Base-by-base conservation (phyloP, 1,139 yeast species). In the Candida neerlandica region DNA sequence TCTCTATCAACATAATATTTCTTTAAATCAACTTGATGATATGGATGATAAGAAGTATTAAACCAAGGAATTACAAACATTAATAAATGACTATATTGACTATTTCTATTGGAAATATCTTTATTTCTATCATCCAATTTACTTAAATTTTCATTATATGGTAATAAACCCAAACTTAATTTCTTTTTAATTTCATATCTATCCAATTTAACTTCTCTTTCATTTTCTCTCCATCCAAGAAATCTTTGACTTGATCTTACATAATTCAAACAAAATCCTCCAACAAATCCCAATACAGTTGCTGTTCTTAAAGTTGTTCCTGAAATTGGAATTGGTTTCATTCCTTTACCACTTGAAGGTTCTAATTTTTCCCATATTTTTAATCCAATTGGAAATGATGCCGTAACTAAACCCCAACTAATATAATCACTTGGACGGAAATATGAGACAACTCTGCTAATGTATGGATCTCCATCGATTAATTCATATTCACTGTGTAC, bases 401-500 rank as follows among this genome's bases (percentile, higher is more conserved):
- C 83, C 14, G 81, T 81, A 4, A 89, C 75, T n/a, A 79, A 77
- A 2, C 82, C 90, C 86, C 90, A 83, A 39, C 73, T 67, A 14
- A 75, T 79, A 61, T 81, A 82, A 69, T 89, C 96, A 10, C 85
- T 75, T 18, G 80, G 67, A 64, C 96, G 78, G 68, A 89, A 82
- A 71, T 85, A 89, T 43, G 84, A 73, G 23, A 89, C 82, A 32
- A 89, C 96, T 56, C 89, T 77, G 49, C 67, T 62, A 69, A 89
- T 86, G 57, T 85, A 84, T 40, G 96, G 96, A 66, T 89, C 96
- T 50, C 81, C 78, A 65, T 89, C 96, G 62, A 89, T 89, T 51
- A 76, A 64, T 61, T 77, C 81, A 57, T 75, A 75, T 60, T 76
- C 80, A 16, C 78, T 65, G 52, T 67, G 66, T 34, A 76, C 70